phyloP scores from a whole-genome alignment of 352 stramenopile genomes.

The Phytopythium montanum region DNA sequence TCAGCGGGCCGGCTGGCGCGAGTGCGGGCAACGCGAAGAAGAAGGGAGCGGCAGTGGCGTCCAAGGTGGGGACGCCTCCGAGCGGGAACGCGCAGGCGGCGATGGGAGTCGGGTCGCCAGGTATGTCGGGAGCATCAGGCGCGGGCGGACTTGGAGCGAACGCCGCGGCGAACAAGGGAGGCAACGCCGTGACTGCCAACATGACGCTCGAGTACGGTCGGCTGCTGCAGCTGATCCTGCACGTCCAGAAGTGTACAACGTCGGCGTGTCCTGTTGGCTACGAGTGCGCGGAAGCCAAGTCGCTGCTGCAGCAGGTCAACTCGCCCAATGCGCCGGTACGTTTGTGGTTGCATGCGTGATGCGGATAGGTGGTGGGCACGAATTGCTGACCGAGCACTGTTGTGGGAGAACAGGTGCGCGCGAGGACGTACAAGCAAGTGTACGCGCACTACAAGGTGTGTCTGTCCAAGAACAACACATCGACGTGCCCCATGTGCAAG shows the following conservation, averaged over 20 bases:
- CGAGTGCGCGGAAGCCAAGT: conserved; percentile 74
- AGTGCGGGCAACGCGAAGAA: conserved; percentile 11
- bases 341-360: neutral
- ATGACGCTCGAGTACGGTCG: conserved; percentile 81
- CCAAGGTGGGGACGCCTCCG: neutral
- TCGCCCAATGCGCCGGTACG: conserved; percentile 56
- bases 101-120: conserved; percentile 10
- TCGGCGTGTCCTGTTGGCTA: conserved; percentile 57
- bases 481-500: conserved; percentile 83
- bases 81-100: neutral
- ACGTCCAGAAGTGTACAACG: conserved; percentile 78
- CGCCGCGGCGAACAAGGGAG: conserved; percentile 27
- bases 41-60: conserved; percentile 17
- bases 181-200: conserved; percentile 42
- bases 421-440: conserved; percentile 85
- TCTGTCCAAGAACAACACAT: conserved; percentile 71
- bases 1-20: neutral
- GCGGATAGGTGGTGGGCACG: neutral
- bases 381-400: neutral
- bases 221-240: conserved; percentile 82
- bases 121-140: conserved; percentile 12
- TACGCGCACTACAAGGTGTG: conserved; percentile 83
- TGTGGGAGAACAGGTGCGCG: conserved; percentile 32
- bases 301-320: conserved; percentile 72
- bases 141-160: conserved; percentile 3